A percentile compares a stretch with the other conserved stretches of the same genome.
phyloP scores from a whole-genome alignment of 768 basidiomycete genomes.

The Pleurotus eryngii region DNA sequence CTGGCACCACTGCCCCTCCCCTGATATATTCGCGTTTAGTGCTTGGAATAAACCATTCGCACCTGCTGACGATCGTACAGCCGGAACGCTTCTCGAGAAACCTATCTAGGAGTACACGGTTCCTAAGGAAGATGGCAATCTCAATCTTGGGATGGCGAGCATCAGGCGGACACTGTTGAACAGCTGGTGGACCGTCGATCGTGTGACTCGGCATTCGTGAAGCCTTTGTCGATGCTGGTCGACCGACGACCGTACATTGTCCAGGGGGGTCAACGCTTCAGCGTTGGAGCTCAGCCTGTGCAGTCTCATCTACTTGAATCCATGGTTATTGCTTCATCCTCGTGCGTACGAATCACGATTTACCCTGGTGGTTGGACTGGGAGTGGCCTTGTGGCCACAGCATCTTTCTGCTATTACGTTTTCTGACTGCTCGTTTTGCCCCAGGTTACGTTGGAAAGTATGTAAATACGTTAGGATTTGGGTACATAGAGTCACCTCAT shows the following conservation, averaged over 20 bases:
- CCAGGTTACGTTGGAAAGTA: no score
- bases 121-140: slow-evolving; percentile 21
- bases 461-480: no score
- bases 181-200: slow-evolving; percentile 40
- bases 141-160: slow-evolving; percentile 29
- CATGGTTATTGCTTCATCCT: no score
- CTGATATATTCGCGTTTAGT: slow-evolving; percentile 52
- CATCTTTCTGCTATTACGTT: no score
- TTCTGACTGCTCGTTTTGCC: no score
- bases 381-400: no score
- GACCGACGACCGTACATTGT: background rate
- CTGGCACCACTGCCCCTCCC: slow-evolving; percentile 53
- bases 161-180: slow-evolving; percentile 37
- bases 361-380: no score
- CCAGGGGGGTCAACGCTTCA: no score
- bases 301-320: no score
- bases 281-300: no score
- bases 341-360: no score
- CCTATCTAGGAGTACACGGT: slow-evolving; percentile 32
- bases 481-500: no score
- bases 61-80: slow-evolving; percentile 56
- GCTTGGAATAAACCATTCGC: slow-evolving; percentile 68
- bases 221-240: background rate
- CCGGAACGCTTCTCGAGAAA: slow-evolving; percentile 44
- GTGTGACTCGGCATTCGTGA: slow-evolving; percentile 17